phyloP scores from a whole-genome alignment of 2,329 filamentous ascomycete genomes.

The Pestalotiopsis sp. region DNA sequence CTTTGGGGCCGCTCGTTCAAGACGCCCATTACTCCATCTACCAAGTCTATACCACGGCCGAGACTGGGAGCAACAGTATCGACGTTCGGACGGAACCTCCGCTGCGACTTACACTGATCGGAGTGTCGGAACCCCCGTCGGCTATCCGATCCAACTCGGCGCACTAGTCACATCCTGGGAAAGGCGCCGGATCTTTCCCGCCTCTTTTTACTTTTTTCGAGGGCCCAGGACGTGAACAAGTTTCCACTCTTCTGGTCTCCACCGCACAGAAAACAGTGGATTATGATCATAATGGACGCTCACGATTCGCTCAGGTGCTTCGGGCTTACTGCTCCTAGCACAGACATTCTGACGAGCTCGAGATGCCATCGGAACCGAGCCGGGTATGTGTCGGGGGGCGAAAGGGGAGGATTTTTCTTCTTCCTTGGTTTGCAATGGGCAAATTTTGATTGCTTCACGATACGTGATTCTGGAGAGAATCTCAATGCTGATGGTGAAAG shows the following conservation, averaged over 20 bases:
- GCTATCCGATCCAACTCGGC: not conserved
- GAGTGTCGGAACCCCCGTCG: not conserved
- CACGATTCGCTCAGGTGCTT: not conserved
- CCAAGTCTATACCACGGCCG: not conserved
- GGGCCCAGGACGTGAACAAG: not conserved
- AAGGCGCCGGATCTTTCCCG: not conserved
- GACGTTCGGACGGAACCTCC: not conserved
- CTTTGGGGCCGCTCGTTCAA: not conserved
- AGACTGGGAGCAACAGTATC: not conserved
- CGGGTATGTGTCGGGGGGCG: not conserved
- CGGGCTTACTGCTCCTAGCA: not conserved
- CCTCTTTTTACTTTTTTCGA: not conserved
- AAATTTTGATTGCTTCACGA: not conserved
- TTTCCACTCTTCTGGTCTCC: conserved; percentile 7
- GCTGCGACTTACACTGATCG: not conserved
- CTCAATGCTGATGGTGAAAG: not conserved
- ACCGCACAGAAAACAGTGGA: conserved; percentile 4
- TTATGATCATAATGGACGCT: not conserved
- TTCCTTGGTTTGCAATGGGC: not conserved
- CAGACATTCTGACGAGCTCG: not conserved
- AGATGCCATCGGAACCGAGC: conserved; percentile 5
- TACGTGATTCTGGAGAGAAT: not conserved
- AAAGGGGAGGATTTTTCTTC: not conserved
- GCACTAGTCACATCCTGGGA: not conserved
- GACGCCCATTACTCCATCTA: not conserved